Evolutionary conservation across 2,329 filamentous ascomycete species (phyloP), one percentile per base, ranked within the genome.

Genomic region (Colletotrichum sp.): DNA sequence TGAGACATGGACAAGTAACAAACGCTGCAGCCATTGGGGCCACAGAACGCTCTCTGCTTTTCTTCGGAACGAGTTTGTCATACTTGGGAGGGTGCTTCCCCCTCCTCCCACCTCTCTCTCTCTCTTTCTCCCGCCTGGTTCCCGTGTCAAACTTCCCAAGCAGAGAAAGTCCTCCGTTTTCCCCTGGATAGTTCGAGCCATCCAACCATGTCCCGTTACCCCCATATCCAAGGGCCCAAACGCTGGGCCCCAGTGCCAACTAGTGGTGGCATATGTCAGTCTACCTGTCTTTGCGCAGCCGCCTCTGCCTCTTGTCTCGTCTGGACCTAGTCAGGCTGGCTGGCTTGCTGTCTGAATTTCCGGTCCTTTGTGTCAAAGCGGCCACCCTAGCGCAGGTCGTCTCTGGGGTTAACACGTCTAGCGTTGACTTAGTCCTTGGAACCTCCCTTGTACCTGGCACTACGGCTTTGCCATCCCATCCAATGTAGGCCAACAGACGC

Each of bases 341-440:
- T 55, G 38, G 38, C 28, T 52, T 67, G 38, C 38, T 24, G 38
- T 55, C 34, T 55, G 48, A 52, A 67, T 38, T 60, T 65, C 61
- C 61, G n/a, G 38, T 55, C 26, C 64, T 73, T 73, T 34, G 70
- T 75, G 73, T 75, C 73, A 68, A 75, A 75, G 70, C 73, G 73
- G 64, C 36, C 34, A 30, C 21, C 43, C 34, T 68, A 72, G 63
- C 55, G 63, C 38, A 38, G 15, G 61, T 34, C 55, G 63, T 67
- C 63, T 57, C 63, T 57, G 60, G 60, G 58, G 58, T 71, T 43
- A 71, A 65, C 26, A 32, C 15, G 43, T 65, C 67, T 74, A 65
- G 72, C 60, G 72, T 71, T 16, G 43, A 34, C 55, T 71, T 30
- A 48, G 52, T 63, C 55, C 72, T 55, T 67, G 61, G 55, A 67